Base-by-base conservation (phyloP, 768 basidiomycete genomes). In the Mycena rosella region DNA sequence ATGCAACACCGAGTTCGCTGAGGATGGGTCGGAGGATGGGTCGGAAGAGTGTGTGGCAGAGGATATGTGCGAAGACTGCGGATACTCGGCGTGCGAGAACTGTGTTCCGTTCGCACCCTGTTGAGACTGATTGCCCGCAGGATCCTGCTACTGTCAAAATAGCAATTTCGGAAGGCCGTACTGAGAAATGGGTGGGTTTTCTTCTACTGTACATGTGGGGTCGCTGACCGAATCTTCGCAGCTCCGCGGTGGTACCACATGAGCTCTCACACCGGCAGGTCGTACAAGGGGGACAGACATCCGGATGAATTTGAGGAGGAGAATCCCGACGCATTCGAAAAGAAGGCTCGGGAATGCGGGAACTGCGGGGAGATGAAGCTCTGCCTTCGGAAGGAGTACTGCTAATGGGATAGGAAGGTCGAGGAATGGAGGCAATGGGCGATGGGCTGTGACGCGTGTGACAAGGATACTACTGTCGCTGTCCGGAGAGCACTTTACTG, bases 131-230 rank as follows among this genome's bases (percentile, higher is more conserved):
- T 15, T 48, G 9, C 22, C 27, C 10, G 42, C 32, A 82, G 79
- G 80, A 22, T 78, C 79, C 11, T 80, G 80, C 72, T 79, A 79
- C 58, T 80, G 80, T 70, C 73, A 69, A 13, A 73, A 75, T 45
- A 76, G 75, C 22, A 80, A 81, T 58, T 80, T 81, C 48, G 79
- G 79, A 11, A 60, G 72, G 34, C 60, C 61, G 18, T 80, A 81
- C 57, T 81, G 79, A 63, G 56, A 60, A 26, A 73, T 71, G 64
- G 75, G 76, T 73, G n/a, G 44, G 68, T 53, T 8, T 29, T 22
- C 38, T 29, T 40, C 27, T 15, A 26, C 15, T 40, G 17, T 18
- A 17, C 11, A 26, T 24, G 26, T 24, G 22, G 42, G n/a, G 13
- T 29, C 15, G 40, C 44, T n/a, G 18, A 15, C 20, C 13, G 52